A percentile compares a stretch with the other conserved stretches of the same genome.
Conservation (phyloP, 177 flowering plant species). For the Vitis hybrid region DNA sequence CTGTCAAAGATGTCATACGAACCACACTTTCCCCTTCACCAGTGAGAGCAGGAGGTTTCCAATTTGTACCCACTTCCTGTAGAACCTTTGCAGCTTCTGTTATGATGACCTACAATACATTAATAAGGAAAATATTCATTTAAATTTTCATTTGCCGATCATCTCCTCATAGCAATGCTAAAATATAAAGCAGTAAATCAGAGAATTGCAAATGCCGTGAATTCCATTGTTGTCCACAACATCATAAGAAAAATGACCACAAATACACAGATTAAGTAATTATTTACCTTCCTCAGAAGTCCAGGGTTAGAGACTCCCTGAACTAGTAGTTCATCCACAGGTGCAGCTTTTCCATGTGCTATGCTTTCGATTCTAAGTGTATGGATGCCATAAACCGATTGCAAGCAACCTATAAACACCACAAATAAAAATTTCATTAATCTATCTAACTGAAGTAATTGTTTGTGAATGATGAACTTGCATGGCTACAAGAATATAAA, state of each 20-base stretch:
- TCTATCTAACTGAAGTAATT: too few species aligned
- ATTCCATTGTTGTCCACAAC: neutral
- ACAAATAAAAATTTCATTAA: neutral
- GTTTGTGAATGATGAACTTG: too few species aligned
- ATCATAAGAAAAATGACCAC: neutral
- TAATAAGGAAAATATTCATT: neutral
- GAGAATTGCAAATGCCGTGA: neutral
- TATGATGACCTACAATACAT: constrained; percentile 50
- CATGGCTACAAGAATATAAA: too few species aligned
- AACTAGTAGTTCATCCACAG: constrained; percentile 79
- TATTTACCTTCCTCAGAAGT: constrained; percentile 60
- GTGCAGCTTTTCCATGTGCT: constrained; percentile 74
- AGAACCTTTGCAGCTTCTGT: constrained; percentile 63
- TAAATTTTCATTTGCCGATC: neutral
- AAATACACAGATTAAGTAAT: neutral
- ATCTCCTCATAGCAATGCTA: neutral
- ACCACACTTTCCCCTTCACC: constrained; percentile 36
- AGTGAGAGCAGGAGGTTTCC: constrained; percentile 28
- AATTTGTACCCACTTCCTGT: constrained; percentile 40
- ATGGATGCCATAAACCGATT: constrained; percentile 66
- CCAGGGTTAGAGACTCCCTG: constrained; percentile 76
- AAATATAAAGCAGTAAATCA: neutral
- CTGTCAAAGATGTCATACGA: constrained; percentile 38
- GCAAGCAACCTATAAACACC: constrained; percentile 69
- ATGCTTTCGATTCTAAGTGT: constrained; percentile 73